Evolutionary conservation across 2,329 filamentous ascomycete species (phyloP).

Genomic region (Fusarium tjaetaba): DNA sequence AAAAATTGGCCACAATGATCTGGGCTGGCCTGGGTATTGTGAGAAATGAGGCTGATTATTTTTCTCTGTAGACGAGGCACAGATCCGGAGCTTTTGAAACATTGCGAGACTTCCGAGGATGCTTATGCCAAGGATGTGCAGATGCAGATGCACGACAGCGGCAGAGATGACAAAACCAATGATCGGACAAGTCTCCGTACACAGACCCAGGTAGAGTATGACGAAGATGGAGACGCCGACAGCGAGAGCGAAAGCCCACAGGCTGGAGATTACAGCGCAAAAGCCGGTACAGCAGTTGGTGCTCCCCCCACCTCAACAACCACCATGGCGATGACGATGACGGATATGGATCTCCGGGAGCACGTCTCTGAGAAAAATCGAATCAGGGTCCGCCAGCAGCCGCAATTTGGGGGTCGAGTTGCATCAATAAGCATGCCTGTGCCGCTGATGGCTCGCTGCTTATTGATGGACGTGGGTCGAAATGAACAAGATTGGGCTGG

Average conservation of each 20-base stretch:
- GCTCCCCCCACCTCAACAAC: constrained; percentile 30
- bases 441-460: constrained; percentile 31
- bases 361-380: constrained; percentile 22
- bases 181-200: constrained; percentile 18
- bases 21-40: background rate
- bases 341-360: constrained; percentile 38
- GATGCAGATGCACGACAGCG: background rate
- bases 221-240: constrained; percentile 4
- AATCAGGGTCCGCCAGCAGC: constrained; percentile 38
- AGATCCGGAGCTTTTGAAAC: constrained; percentile 7
- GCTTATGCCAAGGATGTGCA: constrained; percentile 3
- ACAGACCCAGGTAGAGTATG: constrained; percentile 7
- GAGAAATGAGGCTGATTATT: constrained; percentile 2
- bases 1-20: background rate
- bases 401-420: constrained; percentile 36
- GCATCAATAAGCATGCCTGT: constrained; percentile 35
- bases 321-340: constrained; percentile 24
- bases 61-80: background rate
- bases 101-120: constrained; percentile 9
- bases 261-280: constrained; percentile 24
- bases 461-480: constrained; percentile 36
- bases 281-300: constrained; percentile 14
- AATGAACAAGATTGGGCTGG: constrained; percentile 31
- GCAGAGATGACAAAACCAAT: constrained; percentile 13
- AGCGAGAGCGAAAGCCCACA: background rate